These are phyloP conservation scores for Rhytidiadelphus loreus DNA, from an alignment of 225 moss, liverwort and hornwort species.

Conservation along the genomic window DNA sequence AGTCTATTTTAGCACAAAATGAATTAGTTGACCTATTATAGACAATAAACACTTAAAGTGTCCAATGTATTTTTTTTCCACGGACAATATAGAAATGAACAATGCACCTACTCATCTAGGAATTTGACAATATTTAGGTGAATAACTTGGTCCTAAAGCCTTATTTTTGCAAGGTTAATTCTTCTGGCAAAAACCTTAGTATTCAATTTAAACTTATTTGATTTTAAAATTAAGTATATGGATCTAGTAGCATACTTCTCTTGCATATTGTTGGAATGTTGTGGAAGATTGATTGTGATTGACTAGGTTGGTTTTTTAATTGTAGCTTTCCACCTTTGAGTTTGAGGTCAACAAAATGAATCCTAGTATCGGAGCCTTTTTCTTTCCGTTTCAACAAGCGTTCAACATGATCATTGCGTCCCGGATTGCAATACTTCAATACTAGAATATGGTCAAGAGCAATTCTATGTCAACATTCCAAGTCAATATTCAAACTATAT, in stretches of 20 bases:
- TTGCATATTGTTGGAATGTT: conserved; percentile 12
- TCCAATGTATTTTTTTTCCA: too few relatives aligned
- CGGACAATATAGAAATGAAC: neutral
- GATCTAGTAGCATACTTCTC: neutral
- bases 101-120: neutral
- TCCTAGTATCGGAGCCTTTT: neutral
- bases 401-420: conserved; percentile 6
- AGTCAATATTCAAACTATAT: rapidly evolving
- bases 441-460: neutral
- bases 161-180: neutral
- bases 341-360: neutral
- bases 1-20: neutral
- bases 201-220: neutral
- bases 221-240: neutral
- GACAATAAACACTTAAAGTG: rapidly evolving
- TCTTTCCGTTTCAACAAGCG: neutral
- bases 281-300: neutral
- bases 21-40: neutral
- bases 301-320: neutral
- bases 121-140: too few relatives aligned
- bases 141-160: neutral
- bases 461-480: neutral
- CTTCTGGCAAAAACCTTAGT: neutral
- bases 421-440: conserved; percentile 20
- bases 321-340: conserved; percentile 6